Base-by-base conservation (phyloP, 1,139 yeast species). In the Waltiozyma sp. region DNA sequence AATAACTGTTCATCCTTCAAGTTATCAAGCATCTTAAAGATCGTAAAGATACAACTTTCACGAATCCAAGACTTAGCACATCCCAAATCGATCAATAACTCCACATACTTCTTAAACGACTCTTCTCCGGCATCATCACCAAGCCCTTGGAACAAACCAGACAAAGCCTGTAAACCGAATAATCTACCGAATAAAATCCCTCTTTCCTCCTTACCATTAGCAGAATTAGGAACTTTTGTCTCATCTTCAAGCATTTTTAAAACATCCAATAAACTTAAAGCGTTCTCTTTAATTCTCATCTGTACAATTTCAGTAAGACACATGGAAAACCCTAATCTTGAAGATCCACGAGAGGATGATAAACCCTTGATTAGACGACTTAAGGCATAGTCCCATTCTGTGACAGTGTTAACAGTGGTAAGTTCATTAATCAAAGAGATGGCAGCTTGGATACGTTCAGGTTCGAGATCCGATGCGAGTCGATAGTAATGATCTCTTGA, bases 291-390 rank as follows among this genome's bases (percentile, higher is more conserved):
- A 18, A 61, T 48, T 19, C 81, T 69, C 19, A 79, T 65, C 28
- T 65, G 62, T 21, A 77, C 58, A 2, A 87, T 68, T 60, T 91
- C 97, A 1, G 91, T 77, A 39, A 91, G 65, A 37, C 96, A 93
- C 73, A 87, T 76, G 3, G 95, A 85, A 55, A 83, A 89, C 2
- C 98, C 98, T 38, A 85, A 65, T 45, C 96, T 68, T 1, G 96
- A 94, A 40, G 88, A 72, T 38, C 85, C 95, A 56, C 93, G 74
- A 18, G 88, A 74, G 13, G 95, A 83, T 10, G 86, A 72, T 39
- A 91, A 68, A 40, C 97, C 97, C 52, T 79, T 80, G 46, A 86
- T 72, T 47, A 91, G 68, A 55, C 97, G 72, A 47, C 75, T 75
- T 45, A 85, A 64, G 0, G 95, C 93, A 58, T 91, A 89, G 41